Base-by-base conservation (phyloP, 768 basidiomycete genomes). In the Serendipita sp. region DNA sequence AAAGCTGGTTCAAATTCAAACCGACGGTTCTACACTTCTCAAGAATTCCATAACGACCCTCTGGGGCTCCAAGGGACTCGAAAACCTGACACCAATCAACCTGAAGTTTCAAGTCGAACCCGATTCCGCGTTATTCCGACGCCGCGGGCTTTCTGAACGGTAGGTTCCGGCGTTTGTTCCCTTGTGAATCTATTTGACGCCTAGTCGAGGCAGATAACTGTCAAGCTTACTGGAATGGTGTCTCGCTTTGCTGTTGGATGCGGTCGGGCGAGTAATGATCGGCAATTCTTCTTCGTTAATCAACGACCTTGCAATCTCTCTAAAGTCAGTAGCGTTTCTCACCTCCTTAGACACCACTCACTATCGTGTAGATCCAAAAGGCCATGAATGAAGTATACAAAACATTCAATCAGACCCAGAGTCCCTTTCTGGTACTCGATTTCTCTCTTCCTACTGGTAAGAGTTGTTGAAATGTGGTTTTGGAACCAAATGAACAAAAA, bases 261-360 rank as follows among this genome's bases (percentile, higher is more conserved):
- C 67, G 94, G 93, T 3, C 77, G 95, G 45, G 80, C 83, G 1
- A 83, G 86, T 3, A 80, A 83, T 0, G 96, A 97, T 71, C 76
- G 94, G 1, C 96, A 98, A 68, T 97, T 89, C 73, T 89, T 90
- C 74, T 99, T 85, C 69, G 78, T 98, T 68, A 98, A 99, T 69
- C 89, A 91, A 0, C 78, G 96, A 16, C 96, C 96, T 0, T 94
- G 90, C 70, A 84, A 81, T 68, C 78, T 88, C 7, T 74, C 78
- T 16, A 93, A 90, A 78, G 92, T 88, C 48, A 11, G 72, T 63
- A 24, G 24, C 24, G 24, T 24, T 2, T 2, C 5, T 3, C 15
- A 46, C 5, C 60, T 13, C 38, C 35, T 64, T 32, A 13, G 32
- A 3, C 38, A 3, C 30, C 56, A 3, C 30, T 7, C 8, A n/a